Percentiles rank a stretch among this genome's conserved stretches.
Conservation (phyloP, 441 rosid genomes). For the Populus trichocarpa region DNA sequence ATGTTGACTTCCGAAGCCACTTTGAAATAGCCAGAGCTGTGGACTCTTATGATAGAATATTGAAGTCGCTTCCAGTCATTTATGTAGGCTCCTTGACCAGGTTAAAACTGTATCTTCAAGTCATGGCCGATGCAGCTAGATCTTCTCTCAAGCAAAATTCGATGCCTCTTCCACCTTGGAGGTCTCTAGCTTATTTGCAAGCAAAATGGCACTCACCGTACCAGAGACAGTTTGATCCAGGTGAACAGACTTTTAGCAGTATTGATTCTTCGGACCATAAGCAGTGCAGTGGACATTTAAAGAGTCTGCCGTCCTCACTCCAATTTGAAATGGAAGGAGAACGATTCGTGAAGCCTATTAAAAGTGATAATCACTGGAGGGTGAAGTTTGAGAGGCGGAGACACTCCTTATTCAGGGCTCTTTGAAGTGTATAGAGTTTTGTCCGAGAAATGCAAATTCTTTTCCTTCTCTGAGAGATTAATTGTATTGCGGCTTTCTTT, state of each 20-base stretch:
- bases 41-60: conserved; percentile 65
- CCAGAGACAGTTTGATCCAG: conserved; percentile 48
- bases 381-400: conserved; percentile 50
- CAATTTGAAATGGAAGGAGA: conserved; percentile 57
- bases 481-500: conserved; percentile 44
- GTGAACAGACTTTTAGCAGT: conserved; percentile 25
- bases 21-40: conserved; percentile 95
- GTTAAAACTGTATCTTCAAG: conserved; percentile 71
- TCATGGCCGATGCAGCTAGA: conserved; percentile 83
- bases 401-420: conserved; percentile 42
- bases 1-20: conserved; percentile 81
- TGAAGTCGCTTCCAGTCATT: conserved; percentile 70
- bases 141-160: conserved; percentile 80
- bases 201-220: conserved; percentile 81
- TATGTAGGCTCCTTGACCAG: conserved; percentile 64
- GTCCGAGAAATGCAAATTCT: conserved; percentile 19
- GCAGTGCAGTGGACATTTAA: conserved; percentile 65
- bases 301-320: conserved; percentile 60
- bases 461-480: conserved; percentile 34
- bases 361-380: conserved; percentile 38
- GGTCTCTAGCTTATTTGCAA: conserved; percentile 75
- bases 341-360: conserved; percentile 48
- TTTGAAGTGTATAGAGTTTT: conserved; percentile 29
- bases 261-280: conserved; percentile 33
- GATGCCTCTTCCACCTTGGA: conserved; percentile 97